Conservation (phyloP, 2,329 filamentous ascomycete genomes). For the Epichloe glyceriae region DNA sequence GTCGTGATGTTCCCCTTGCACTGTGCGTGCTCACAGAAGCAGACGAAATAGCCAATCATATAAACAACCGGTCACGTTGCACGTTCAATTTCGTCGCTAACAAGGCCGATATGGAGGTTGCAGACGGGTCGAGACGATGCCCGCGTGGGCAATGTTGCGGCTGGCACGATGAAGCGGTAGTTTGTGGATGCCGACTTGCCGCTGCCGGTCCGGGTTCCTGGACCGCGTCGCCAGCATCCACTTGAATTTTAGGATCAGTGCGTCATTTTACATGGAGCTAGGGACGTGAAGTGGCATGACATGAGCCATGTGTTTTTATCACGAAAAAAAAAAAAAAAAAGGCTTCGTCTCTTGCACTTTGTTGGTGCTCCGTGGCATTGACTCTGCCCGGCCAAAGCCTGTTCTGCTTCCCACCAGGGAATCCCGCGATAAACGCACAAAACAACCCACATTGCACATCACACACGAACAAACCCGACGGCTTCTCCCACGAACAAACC, state of each 20-base stretch:
- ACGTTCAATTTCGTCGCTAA: too few species aligned
- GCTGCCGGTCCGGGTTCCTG: neutral
- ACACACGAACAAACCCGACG: neutral
- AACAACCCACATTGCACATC: neutral
- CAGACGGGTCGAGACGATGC: neutral
- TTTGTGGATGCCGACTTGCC: conserved; percentile 1
- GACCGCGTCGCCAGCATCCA: too few species aligned
- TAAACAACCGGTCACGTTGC: too few species aligned
- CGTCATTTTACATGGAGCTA: too few species aligned
- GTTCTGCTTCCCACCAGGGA: too few species aligned
- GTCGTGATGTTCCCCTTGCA: too few species aligned
- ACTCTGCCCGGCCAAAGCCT: neutral
- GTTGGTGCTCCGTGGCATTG: neutral
- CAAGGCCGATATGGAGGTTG: neutral
- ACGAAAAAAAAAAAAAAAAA: too few species aligned
- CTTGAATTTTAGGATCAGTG: too few species aligned
- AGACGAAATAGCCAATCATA: too few species aligned
- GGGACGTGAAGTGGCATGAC: too few species aligned
- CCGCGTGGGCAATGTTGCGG: neutral
- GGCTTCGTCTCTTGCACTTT: neutral
- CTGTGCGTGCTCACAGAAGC: too few species aligned
- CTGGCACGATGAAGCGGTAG: conserved; percentile 1
- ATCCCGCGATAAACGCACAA: neutral
- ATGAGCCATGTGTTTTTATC: too few species aligned
- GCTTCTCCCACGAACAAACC: neutral